These are phyloP conservation scores for Candida parachauliodes DNA, from an alignment of 805 yeast species.

Conservation along the genomic window DNA sequence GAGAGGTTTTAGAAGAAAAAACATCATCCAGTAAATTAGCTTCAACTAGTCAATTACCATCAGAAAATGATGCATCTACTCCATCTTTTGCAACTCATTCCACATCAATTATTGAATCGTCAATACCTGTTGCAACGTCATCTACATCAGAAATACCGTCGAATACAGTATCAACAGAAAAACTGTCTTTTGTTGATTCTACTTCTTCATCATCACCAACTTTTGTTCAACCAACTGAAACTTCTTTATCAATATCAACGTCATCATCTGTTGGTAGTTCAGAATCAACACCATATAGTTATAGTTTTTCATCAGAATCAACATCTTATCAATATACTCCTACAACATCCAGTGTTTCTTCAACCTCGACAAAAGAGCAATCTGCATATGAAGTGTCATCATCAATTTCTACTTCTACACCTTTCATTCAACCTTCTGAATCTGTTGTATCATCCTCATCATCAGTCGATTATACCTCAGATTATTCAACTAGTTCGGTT, in stretches of 20 bases:
- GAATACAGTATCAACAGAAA: background rate
- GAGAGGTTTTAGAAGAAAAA: too few relatives aligned
- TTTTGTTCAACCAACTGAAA: constrained; percentile 6
- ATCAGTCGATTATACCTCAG: too few relatives aligned
- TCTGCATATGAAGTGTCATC: too few relatives aligned
- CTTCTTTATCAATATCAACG: background rate
- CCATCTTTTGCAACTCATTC: background rate
- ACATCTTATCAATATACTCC: background rate
- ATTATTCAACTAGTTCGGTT: too few relatives aligned
- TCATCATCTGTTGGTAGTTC: background rate
- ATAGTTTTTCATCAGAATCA: constrained; percentile 5
- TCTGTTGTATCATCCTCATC: too few relatives aligned
- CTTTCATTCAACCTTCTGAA: too few relatives aligned
- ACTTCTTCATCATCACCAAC: constrained; percentile 1
- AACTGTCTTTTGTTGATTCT: background rate
- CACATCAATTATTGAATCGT: background rate
- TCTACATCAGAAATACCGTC: constrained; percentile 2
- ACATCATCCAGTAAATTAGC: background rate
- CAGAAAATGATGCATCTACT: background rate
- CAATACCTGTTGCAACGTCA: background rate
- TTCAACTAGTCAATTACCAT: background rate
- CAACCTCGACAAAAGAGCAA: background rate
- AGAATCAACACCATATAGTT: constrained; percentile 4
- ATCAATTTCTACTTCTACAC: too few relatives aligned
- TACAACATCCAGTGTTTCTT: background rate